Evolutionary conservation across 345 rosid species (phyloP), one percentile per base, ranked within the genome.

Genomic region (Tarenaya hassleriana): DNA sequence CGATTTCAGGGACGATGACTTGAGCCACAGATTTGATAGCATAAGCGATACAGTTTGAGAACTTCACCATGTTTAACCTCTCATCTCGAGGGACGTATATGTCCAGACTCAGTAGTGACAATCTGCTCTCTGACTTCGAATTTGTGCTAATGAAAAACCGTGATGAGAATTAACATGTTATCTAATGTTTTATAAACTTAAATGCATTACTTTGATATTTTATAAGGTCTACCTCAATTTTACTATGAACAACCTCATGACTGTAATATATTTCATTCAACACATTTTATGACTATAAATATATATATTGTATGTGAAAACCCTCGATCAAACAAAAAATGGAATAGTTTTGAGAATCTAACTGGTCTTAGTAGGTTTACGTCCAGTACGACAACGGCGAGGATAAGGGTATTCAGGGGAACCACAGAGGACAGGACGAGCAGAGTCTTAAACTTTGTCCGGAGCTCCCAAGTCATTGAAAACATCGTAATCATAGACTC

Each of bases 1-100:
- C 37, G 18, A 83, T 58, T 75, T 92, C 95, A 1, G 95, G 88
- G 55, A 73, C 48, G 19, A 87, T 10, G 50, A 92, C 68, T 61
- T 88, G 95, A 62, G 64, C 48, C 27, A 88, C 50, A 3, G 96
- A 76, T 42, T 92, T 92, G 50, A 83, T 60, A 34, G 84, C 80
- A 60, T 83, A 81, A 63, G 94, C 98, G 10, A 92, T 77, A 53
- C 88, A 81, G 58, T 87, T 94, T 7, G 96, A 83, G 68, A 84
- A 88, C 66, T 92, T 92, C 42, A 88, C 38, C 45, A 74, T 84
- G 58, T 63, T 68, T 67, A 92, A 92, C 59, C 83, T 65, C 44
- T 92, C 98, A 61, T 92, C 98, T 65, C 95, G 69, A 5, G 98
- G 98, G 41, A 85, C 95, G 47, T 92, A 92, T 20, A 92, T 77